Evolutionary conservation across 1,284 basidiomycete species (phyloP).

Genomic region (Leccinum ponderosum): DNA sequence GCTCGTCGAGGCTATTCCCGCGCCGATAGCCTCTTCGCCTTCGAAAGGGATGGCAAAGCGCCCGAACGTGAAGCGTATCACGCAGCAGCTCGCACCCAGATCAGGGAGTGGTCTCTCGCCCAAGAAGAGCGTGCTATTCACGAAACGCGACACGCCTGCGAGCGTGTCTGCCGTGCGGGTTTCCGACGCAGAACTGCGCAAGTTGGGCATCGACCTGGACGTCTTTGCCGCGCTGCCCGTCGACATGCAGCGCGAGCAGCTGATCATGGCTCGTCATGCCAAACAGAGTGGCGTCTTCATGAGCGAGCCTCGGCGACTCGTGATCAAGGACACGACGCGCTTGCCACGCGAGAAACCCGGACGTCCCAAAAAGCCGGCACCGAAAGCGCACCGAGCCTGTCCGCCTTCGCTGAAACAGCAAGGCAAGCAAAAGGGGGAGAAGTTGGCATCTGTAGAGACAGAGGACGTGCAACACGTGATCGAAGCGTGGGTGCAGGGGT

Average conservation of each 20-base stretch:
- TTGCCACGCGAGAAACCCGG: conserved; percentile 19
- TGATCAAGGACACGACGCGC: conserved; percentile 50
- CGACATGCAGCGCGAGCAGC: conserved; percentile 72
- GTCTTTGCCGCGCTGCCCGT: conserved; percentile 68
- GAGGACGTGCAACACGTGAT: conserved; percentile 71
- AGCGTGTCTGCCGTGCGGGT: conserved; percentile 30
- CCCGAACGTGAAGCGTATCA: conserved; percentile 54
- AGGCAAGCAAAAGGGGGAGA: conserved; percentile 50
- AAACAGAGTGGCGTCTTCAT: conserved; percentile 44
- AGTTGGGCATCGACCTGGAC: conserved; percentile 68
- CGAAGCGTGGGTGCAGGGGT: conserved; percentile 70
- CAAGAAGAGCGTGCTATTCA: conserved; percentile 42
- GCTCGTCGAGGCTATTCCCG: conserved; percentile 7
- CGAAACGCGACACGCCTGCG: conserved; percentile 25
- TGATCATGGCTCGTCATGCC: conserved; percentile 54
- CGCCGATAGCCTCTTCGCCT: conserved; percentile 1
- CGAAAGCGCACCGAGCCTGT: conserved; percentile 47
- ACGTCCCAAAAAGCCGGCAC: conserved; percentile 43
- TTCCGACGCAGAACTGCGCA: conserved; percentile 53
- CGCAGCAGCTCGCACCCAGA: conserved; percentile 60
- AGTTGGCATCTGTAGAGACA: conserved; percentile 55
- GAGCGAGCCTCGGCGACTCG: conserved; percentile 37
- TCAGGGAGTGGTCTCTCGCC: conserved; percentile 45
- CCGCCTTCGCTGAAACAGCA: conserved; percentile 57
- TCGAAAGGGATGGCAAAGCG: conserved; percentile 35